These are phyloP conservation scores for Dalbergia cultrata DNA, from an alignment of 306 rosid species.

Conservation along the genomic window DNA sequence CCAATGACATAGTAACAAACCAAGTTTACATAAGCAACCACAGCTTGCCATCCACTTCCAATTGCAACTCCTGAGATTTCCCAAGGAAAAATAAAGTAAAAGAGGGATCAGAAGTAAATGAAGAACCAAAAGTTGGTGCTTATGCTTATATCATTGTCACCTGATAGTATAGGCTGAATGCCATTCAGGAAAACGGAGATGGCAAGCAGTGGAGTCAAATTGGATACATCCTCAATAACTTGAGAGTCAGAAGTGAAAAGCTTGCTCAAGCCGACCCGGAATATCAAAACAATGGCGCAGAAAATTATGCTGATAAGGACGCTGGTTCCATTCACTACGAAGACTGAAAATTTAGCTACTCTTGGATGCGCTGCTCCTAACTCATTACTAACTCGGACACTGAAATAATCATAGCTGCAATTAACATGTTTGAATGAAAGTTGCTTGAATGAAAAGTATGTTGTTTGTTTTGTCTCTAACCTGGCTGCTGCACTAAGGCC, in stretches of 20 bases:
- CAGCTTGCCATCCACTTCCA: constrained; percentile 88
- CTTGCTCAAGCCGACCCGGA: constrained; percentile 61
- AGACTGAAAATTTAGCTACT: constrained; percentile 70
- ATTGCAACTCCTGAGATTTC: constrained; percentile 71
- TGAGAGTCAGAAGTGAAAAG: constrained; percentile 67
- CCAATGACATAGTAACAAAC: constrained; percentile 67
- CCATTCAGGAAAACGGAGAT: constrained; percentile 80
- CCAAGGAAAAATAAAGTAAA: too few relatives aligned
- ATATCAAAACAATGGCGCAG: constrained; percentile 56
- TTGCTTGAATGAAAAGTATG: background rate
- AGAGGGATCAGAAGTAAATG: background rate
- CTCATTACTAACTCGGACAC: constrained; percentile 78
- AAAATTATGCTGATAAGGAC: constrained; percentile 62
- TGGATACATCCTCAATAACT: constrained; percentile 64
- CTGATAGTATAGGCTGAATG: constrained; percentile 55
- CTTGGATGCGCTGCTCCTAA: constrained; percentile 75
- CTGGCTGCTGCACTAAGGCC: constrained; percentile 83
- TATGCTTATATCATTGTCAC: constrained; percentile 24
- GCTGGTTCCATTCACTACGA: constrained; percentile 75
- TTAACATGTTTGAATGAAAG: constrained; percentile 1
- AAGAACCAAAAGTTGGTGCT: background rate
- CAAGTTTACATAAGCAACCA: constrained; percentile 80
- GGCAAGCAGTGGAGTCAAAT: constrained; percentile 71
- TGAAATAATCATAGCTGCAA: constrained; percentile 33
- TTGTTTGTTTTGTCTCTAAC: constrained; percentile 42